Evolutionary conservation across 2,329 filamentous ascomycete species (phyloP), one percentile per base, ranked within the genome.

Genomic region (Cadophora sp.): DNA sequence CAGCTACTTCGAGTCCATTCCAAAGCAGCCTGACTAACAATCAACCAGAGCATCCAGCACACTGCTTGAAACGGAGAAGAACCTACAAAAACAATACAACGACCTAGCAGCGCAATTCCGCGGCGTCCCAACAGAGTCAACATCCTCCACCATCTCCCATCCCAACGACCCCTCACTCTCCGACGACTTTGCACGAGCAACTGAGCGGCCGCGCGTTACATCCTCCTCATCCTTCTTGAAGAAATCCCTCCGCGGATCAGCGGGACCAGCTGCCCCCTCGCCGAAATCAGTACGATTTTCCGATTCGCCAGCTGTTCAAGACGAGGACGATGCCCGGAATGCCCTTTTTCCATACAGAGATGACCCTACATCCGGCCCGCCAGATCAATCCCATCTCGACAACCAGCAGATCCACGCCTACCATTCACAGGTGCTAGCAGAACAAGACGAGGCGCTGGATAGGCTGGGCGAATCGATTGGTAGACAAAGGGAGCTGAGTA

Each of bases 391-490:
- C 75, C 80, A 68, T 81, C 83, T 97, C 76, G 84, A 86, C 77
- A 98, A 98, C 79, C 84, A 90, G 78, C 93, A 97, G 80, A 90
- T 98, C 71, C 92, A 97, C 80, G 84, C 86, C 24, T 94, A 96
- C 79, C 96, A 99, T 80, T 83, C 85, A 65, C 88, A 89, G 69
- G 89, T 97, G 30, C 83, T 99, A 45, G 85, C 86, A n/a, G 90
- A 97, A 69, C 96, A 99, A 80, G 96, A 99, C 77, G 91, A 92
- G 71, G 94, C 97, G 78, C 85, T 99, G n/a, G 95, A 98, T 78
- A 84, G 86, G 11, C 83, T 99, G 4, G 93, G 94, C n/a, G 87
- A 89, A 75, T 93, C 89, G 66, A 97, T 99, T 73, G 87, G 92
- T 4, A 88, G 96, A 47, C 96, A 98, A 82, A 85, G 96, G 59